These are phyloP conservation scores for Marchantia paleacea DNA, from an alignment of 225 moss, liverwort and hornwort species.

Conservation along the genomic window DNA sequence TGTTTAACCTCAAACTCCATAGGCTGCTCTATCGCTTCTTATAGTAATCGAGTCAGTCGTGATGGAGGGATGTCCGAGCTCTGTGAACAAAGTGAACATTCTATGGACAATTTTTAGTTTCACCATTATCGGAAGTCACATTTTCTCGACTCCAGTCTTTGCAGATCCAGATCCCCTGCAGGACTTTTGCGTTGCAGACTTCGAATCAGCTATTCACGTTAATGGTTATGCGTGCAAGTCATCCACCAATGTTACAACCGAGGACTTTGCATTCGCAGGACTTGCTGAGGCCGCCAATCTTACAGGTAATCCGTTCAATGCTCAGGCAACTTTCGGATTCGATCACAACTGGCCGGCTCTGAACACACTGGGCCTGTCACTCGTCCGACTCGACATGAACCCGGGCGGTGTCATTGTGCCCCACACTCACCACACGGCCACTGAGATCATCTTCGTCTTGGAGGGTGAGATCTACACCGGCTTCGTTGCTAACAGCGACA, in stretches of 20 bases:
- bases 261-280: conserved; percentile 32
- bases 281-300: conserved; percentile 9
- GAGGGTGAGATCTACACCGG: conserved; percentile 4
- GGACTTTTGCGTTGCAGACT: not conserved
- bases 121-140: no score
- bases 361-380: not conserved
- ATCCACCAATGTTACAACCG: not conserved
- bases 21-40: no score
- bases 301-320: not conserved
- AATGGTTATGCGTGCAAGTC: conserved; percentile 43
- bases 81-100: no score
- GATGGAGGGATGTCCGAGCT: no score
- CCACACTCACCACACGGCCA: conserved; percentile 4
- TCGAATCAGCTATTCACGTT: not conserved
- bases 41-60: no score
- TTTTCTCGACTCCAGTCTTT: no score
- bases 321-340: not conserved
- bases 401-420: not conserved
- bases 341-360: not conserved
- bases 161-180: no score
- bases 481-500: conserved; percentile 16
- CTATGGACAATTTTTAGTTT: no score
- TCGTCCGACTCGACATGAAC: not conserved
- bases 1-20: no score
- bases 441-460: not conserved